Evolutionary conservation across 2,329 filamentous ascomycete species (phyloP), one percentile per base, ranked within the genome.

Genomic region (Talaromyces amestolkiae): DNA sequence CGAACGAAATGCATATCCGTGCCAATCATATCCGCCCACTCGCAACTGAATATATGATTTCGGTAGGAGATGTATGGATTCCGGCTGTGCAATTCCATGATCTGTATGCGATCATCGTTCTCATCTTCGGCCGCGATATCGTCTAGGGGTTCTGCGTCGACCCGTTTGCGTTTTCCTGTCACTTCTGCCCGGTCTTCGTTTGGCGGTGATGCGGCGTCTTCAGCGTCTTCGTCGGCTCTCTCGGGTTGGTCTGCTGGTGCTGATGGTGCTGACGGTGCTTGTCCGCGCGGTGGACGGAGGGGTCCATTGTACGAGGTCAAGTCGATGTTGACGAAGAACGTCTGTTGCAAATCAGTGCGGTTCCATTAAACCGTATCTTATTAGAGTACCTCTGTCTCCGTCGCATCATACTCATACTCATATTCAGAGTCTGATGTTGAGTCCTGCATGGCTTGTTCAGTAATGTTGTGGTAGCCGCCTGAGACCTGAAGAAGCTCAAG

Each of bases 1-100:
- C 82, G 84, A 1, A 83, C 84, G 71, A 97, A 89, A 49, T 96
- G 85, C 69, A 93, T 81, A 70, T 96, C 92, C 0, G 93, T 96
- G 41, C 94, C 94, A 51, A 96, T 86, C 66, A 92, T 90, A 67
- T 91, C 87, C 11, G 87, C 86, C 94, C 94, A 98, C 54, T 87
- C 81, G 69, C 92, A 94, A 68, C 87, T 88, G 74, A 93, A 95
- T 24, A 96, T 81, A 68, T 89, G 86, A 35, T 90, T 91, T 65
- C 89, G 85, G 78, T 96, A 96, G 24, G 90, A 90, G 66, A 97
- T 84, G 33, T 97, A 81, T 0, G 94, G 94, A 58, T 91, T 89
- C 2, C 80, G 73, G 1, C 89, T 89, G 76, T 96, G 90, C 3
- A 97, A 83, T 33, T 92, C 92, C n/a, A 95, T 82, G 60, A 97